Base-by-base conservation (phyloP, 768 basidiomycete genomes). In the Piloderma croceum region DNA sequence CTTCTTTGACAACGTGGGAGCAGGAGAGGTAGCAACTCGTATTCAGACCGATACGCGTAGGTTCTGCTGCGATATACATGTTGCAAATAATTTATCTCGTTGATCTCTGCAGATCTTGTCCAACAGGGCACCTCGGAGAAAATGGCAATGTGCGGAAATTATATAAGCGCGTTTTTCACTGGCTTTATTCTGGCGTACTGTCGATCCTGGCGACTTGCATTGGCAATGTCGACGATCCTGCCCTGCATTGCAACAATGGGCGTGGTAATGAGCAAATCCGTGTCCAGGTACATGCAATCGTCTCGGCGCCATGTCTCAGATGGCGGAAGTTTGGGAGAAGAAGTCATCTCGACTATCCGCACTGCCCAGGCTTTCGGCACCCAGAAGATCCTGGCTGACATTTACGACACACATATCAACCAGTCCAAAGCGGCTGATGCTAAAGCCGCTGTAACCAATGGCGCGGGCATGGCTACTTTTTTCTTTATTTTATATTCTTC, bases 121-220 rank as follows among this genome's bases (percentile, higher is more conserved):
- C 92, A 94, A 53, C 84, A 90, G 60, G 92, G 90, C 15, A 88
- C 86, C 3, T 86, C 83, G 0, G 92, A 97, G 62, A 94, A 94
- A 57, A 81, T 92, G 6, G 77, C 87, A 0, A 61, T 90, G 27
- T 70, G 73, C 5, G 69, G 77, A 41, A 75, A 67, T 56, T 89
- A 83, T 57, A 25, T 83, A 6, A 50, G 74, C 3, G 79, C 89
- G 0, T 93, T 93, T 61, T 31, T 83, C 21, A 76, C 81, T 20
- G 91, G 90, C 67, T 93, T 90, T 62, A 56, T 81, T 34, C 70
- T 90, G 19, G 83, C 81, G 1, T 88, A 79, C 53, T 58, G 63
- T 36, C 76, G 77, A 13, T 73, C 63, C 9, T 89, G 90, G 91
- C 76, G 85, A 36, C 73, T 97, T 31, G 87, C 92, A 3, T 71